Evolutionary conservation across 208 protist genomes (phyloP).

Genomic region (Acanthamoeba royreba): DNA sequence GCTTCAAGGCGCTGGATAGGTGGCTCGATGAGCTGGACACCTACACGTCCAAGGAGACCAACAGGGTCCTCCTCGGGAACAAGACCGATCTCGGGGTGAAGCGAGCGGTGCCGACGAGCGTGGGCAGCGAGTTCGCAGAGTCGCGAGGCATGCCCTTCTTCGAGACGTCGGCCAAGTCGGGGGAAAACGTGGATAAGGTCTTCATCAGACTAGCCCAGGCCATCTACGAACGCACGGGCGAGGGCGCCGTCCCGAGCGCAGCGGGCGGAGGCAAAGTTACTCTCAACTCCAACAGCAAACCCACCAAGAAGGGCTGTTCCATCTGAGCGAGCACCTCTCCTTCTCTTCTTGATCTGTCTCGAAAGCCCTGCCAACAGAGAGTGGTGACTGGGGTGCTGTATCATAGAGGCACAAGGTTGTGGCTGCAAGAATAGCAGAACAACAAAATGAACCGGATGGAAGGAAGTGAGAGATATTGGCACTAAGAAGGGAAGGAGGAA

Average conservation of each 20-base stretch:
- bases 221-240: neutral
- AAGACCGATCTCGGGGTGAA: neutral
- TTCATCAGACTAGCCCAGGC: neutral
- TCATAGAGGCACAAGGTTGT: too few species aligned
- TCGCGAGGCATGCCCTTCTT: neutral
- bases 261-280: too few species aligned
- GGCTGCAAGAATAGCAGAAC: too few species aligned
- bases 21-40: neutral
- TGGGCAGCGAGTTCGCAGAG: neutral
- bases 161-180: conserved; percentile 8
- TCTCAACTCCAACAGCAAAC: too few species aligned
- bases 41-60: conserved; percentile 20
- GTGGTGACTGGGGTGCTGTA: too few species aligned
- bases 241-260: neutral
- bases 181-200: neutral
- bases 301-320: too few species aligned
- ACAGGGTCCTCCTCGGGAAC: neutral
- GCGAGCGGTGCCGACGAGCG: neutral
- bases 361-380: too few species aligned
- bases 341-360: too few species aligned
- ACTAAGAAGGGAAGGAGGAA: too few species aligned
- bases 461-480: too few species aligned
- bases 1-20: conserved; percentile 1
- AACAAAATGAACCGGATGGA: too few species aligned
- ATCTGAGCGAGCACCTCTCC: too few species aligned